phyloP scores from a whole-genome alignment of 129 eudicot species.

The Flaveria trinervia region DNA sequence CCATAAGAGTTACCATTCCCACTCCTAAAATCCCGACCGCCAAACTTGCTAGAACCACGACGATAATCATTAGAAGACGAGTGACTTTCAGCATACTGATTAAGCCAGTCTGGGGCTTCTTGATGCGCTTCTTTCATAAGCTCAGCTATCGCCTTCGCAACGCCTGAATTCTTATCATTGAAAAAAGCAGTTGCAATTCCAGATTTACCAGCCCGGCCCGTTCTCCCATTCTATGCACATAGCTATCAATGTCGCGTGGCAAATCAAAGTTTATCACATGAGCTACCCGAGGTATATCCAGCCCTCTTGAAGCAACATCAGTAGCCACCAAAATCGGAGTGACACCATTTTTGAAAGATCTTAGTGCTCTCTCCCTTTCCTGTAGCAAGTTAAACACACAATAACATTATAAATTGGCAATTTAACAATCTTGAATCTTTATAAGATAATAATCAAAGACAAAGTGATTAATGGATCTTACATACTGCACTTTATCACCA shows the following conservation, averaged over 20 bases:
- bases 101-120: constrained; percentile 67
- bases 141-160: constrained; percentile 59
- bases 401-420: neutral
- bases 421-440: neutral
- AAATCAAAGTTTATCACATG: constrained; percentile 73
- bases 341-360: constrained; percentile 47
- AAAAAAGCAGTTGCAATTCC: constrained; percentile 74
- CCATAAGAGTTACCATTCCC: constrained; percentile 12
- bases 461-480: constrained; percentile 24
- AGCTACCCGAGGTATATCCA: constrained; percentile 65
- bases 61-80: constrained; percentile 28
- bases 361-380: constrained; percentile 68
- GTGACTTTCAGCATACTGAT: constrained; percentile 40
- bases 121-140: constrained; percentile 69
- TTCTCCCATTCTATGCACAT: constrained; percentile 77
- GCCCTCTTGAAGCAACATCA: constrained; percentile 75
- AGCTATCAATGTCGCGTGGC: constrained; percentile 65
- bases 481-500: constrained; percentile 79
- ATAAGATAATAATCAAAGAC: neutral
- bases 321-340: constrained; percentile 74
- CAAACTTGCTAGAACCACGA: constrained; percentile 44
- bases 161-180: constrained; percentile 38
- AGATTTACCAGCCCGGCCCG: constrained; percentile 84
- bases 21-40: constrained; percentile 54
- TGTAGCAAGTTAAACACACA: constrained; percentile 17